These are phyloP conservation scores for Russula abietina DNA, from an alignment of 768 basidiomycete species.

Conservation along the genomic window DNA sequence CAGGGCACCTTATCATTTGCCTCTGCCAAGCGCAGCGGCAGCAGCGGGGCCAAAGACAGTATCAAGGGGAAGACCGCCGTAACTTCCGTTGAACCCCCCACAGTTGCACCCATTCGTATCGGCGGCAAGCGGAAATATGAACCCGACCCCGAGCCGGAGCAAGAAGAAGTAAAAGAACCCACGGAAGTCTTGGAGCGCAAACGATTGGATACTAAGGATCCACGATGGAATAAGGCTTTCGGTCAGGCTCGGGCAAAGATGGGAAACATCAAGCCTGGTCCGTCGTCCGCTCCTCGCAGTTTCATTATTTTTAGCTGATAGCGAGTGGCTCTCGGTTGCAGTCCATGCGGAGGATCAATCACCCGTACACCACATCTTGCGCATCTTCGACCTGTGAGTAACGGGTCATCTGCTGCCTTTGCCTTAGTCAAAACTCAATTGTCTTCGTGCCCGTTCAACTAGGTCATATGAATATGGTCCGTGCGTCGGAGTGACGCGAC, in stretches of 20 bases:
- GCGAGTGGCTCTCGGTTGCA: conserved; percentile 28
- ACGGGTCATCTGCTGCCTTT: neutral
- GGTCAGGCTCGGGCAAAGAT: conserved; percentile 23
- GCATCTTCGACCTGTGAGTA: conserved; percentile 70
- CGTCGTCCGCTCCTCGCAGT: neutral
- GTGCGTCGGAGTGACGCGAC: conserved; percentile 68
- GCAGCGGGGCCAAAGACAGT: conserved; percentile 14
- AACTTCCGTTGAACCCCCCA: neutral
- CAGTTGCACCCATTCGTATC: conserved; percentile 10
- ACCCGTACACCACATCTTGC: conserved; percentile 63
- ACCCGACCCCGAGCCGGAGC: conserved; percentile 8
- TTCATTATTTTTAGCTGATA: neutral
- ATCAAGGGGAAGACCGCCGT: conserved; percentile 15
- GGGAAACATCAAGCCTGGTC: conserved; percentile 24
- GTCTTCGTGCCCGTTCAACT: conserved; percentile 11
- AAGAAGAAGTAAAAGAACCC: neutral
- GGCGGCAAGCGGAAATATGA: conserved; percentile 21
- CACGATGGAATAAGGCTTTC: conserved; percentile 23
- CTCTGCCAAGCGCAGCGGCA: conserved; percentile 23
- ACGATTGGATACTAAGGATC: conserved; percentile 13
- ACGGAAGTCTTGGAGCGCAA: conserved; percentile 5
- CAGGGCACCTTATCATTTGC: conserved; percentile 23
- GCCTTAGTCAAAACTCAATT: neutral
- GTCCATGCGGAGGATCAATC: conserved; percentile 62
- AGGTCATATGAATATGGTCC: conserved; percentile 80